Evolutionary conservation across 495 filamentous ascomycete species (phyloP).

Genomic region (Jackrogersella multiformis): DNA sequence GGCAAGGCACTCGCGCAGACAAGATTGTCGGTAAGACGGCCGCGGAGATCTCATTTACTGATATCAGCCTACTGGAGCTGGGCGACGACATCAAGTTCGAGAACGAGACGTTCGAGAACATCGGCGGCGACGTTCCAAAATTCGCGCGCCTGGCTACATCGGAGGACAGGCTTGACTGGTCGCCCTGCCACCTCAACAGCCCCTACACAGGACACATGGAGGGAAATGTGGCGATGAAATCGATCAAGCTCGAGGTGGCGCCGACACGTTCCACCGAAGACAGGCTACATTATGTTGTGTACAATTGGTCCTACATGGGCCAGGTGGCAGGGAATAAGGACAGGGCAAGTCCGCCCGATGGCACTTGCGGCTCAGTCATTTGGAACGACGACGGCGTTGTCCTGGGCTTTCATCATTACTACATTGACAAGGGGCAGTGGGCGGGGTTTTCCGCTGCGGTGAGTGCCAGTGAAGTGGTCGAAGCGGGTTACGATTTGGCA

Average conservation of each 20-base stretch:
- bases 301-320: not conserved
- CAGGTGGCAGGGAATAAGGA: not conserved
- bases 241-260: not conserved
- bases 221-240: not conserved
- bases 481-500: not conserved
- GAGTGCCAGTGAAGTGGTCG: not conserved
- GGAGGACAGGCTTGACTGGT: not conserved
- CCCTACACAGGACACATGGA: not conserved
- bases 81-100: not conserved
- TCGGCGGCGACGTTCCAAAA: not conserved
- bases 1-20: not conserved
- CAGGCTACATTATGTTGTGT: not conserved
- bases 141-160: not conserved
- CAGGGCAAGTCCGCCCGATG: not conserved
- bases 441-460: not conserved
- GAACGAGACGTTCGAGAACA: not conserved
- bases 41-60: not conserved
- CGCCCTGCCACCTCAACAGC: not conserved
- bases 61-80: not conserved
- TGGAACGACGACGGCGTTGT: not conserved
- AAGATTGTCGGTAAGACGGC: not conserved
- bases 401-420: not conserved
- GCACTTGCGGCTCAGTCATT: not conserved
- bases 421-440: not conserved
- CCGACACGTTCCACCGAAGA: not conserved